Conservation (phyloP, 768 basidiomycete species). For the Agrocybe praecox region DNA sequence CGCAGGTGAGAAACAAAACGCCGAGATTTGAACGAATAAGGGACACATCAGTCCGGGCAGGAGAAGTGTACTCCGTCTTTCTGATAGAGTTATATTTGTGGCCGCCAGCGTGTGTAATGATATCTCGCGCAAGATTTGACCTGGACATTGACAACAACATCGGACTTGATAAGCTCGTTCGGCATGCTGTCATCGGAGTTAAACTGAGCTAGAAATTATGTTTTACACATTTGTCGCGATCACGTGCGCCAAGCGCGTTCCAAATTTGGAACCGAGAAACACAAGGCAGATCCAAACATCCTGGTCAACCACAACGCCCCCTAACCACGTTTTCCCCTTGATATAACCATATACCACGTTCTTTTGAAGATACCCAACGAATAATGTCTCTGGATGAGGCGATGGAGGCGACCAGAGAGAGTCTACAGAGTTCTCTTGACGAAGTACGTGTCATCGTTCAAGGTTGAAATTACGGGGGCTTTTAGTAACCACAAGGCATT, state of each 20-base stretch:
- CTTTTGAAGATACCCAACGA: not conserved
- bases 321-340: not conserved
- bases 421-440: constrained; percentile 65
- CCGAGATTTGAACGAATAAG: not conserved
- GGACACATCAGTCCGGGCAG: not conserved
- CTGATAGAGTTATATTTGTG: not conserved
- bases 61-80: not conserved
- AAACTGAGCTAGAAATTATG: not conserved
- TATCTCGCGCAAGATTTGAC: not conserved
- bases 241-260: constrained; percentile 1
- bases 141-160: not conserved
- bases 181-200: not conserved
- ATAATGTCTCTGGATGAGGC: constrained; percentile 27
- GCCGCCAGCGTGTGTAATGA: not conserved
- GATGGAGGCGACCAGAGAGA: constrained; percentile 39
- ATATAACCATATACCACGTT: not conserved
- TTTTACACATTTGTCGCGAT: not conserved
- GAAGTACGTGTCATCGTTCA: constrained; percentile 47
- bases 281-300: constrained; percentile 1
- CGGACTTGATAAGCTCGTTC: not conserved
- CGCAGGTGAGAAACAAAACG: not conserved
- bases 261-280: not conserved
- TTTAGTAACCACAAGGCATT: not conserved
- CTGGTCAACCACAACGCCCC: not conserved
- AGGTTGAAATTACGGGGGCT: not conserved